Conservation (phyloP, 2,329 filamentous ascomycete species). For the Trematosphaeria pertusa region DNA sequence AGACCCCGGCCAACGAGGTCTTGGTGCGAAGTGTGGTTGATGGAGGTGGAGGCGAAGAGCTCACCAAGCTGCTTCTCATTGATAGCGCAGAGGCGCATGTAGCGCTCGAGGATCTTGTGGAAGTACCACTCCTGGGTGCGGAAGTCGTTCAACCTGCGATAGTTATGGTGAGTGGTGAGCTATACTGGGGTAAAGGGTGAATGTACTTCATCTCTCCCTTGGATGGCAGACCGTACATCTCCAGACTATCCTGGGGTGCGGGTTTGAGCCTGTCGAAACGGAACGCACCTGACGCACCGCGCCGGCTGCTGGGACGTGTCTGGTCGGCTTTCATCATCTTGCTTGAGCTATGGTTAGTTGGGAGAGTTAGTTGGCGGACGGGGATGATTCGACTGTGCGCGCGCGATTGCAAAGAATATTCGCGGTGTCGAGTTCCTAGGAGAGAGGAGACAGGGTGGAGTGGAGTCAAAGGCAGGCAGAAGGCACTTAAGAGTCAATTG, state of each 20-base stretch:
- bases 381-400: too few species aligned
- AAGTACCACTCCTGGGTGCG: constrained; percentile 87
- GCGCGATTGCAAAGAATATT: too few species aligned
- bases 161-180: background rate
- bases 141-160: constrained; percentile 60
- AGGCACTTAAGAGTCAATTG: too few species aligned
- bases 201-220: constrained; percentile 85
- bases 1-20: constrained; percentile 21
- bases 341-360: constrained; percentile 3
- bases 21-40: constrained; percentile 15
- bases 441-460: too few species aligned
- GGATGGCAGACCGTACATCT: constrained; percentile 83
- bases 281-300: constrained; percentile 48
- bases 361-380: background rate
- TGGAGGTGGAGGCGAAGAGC: constrained; percentile 72
- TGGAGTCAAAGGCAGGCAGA: too few species aligned
- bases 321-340: constrained; percentile 42
- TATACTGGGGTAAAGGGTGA: constrained; percentile 6
- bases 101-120: constrained; percentile 83
- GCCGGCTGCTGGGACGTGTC: constrained; percentile 43
- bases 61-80: constrained; percentile 75
- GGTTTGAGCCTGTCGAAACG: constrained; percentile 65
- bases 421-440: too few species aligned
- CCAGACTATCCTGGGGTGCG: constrained; percentile 76
- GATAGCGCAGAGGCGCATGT: constrained; percentile 86